These are phyloP conservation scores for Macadamia integrifolia DNA, from an alignment of 164 flowering plant genomes.

Conservation along the genomic window DNA sequence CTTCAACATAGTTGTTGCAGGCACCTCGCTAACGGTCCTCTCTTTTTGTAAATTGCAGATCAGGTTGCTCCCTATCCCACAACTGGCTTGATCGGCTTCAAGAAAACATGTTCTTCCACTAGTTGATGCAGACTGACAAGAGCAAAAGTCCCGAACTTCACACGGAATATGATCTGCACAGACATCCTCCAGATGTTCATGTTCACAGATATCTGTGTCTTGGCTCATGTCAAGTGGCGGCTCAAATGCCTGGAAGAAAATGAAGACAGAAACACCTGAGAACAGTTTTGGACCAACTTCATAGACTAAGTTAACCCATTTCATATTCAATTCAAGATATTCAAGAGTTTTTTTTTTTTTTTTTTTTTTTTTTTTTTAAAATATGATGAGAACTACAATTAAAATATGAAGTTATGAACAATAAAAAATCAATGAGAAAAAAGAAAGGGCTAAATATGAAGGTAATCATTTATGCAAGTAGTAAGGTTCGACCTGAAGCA, in stretches of 20 bases:
- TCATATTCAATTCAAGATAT: background rate
- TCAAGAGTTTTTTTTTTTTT: background rate
- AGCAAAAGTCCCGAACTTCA: conserved; percentile 23
- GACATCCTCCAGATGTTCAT: conserved; percentile 23
- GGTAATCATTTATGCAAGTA: background rate
- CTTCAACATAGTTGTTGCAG: conserved; percentile 1
- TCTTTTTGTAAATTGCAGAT: conserved; percentile 15
- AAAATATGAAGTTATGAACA: background rate
- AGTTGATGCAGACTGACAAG: conserved; percentile 28
- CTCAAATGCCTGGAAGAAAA: conserved; percentile 71
- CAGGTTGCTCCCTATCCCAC: conserved; percentile 18
- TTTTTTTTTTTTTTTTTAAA: no score
- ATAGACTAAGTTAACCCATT: background rate
- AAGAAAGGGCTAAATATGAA: background rate
- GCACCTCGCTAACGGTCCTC: conserved; percentile 30
- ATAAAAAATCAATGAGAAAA: background rate
- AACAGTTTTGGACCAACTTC: conserved; percentile 6
- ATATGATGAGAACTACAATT: background rate
- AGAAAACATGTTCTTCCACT: conserved; percentile 27
- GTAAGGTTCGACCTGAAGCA: conserved; percentile 73
- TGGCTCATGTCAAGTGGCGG: conserved; percentile 92
- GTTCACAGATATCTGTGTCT: conserved; percentile 47
- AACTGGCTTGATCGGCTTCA: conserved; percentile 20
- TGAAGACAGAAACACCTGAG: background rate
- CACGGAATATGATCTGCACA: conserved; percentile 16